Conservation (phyloP, 2,329 filamentous ascomycete species). For the Magnaporthiopsis incrustans region DNA sequence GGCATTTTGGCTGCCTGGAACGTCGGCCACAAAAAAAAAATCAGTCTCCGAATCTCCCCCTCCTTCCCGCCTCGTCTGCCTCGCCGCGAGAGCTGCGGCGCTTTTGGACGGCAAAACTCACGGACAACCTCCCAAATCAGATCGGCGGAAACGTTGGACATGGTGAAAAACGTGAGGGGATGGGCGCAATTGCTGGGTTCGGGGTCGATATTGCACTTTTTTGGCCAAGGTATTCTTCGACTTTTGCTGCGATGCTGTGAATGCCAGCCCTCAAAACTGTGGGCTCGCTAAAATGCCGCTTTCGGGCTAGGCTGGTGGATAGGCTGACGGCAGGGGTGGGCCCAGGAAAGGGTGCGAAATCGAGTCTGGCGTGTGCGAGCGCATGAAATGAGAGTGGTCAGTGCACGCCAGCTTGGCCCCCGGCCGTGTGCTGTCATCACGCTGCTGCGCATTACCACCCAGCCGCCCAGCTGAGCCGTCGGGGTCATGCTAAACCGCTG, state of each 20-base stretch:
- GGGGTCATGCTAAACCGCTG: neutral
- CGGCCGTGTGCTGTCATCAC: neutral
- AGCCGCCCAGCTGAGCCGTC: neutral
- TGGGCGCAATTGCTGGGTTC: conserved; percentile 16
- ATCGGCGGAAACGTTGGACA: conserved; percentile 77
- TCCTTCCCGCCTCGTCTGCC: neutral
- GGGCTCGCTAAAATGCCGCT: conserved; percentile 23
- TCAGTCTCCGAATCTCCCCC: conserved; percentile 11
- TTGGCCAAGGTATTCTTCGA: conserved; percentile 2
- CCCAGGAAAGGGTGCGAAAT: neutral
- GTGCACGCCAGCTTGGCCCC: neutral
- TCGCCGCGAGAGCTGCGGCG: neutral
- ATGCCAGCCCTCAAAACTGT: conserved; percentile 22
- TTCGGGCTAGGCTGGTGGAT: conserved; percentile 12
- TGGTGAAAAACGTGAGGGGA: conserved; percentile 37
- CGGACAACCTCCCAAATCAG: conserved; percentile 92
- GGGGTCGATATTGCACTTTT: neutral
- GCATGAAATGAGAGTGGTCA: neutral
- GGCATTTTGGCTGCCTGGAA: conserved; percentile 73
- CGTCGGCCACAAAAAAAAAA: conserved; percentile 7
- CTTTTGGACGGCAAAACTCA: conserved; percentile 46
- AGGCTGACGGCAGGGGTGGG: conserved; percentile 3
- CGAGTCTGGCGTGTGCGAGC: conserved; percentile 1
- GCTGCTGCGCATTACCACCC: neutral
- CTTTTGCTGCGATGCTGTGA: conserved; percentile 1